Evolutionary conservation across 148 eudicot species (phyloP), one percentile per base, ranked within the genome.

Genomic region (Mesembryanthemum crystallinum): DNA sequence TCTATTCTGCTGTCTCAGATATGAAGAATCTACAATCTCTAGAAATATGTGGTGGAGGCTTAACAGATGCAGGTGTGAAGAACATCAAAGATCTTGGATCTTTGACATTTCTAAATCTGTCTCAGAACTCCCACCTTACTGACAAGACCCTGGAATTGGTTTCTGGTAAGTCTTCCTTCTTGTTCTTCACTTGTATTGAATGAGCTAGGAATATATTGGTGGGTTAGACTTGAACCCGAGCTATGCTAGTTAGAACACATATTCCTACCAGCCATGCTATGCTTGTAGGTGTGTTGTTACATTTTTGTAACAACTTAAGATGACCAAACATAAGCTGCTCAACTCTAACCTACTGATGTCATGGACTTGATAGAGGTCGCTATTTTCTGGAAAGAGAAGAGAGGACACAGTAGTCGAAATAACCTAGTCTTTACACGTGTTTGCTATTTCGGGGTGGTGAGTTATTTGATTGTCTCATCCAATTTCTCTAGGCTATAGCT

Each of bases 21-120:
- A 90, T 94, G 73, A 95, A 92, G 82, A 90, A 88, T 60, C 89
- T 95, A 6, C 88, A 84, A 73, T 92, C 97, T 21, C 85, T 92
- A 76, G 98, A 95, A 88, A 90, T 92, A 25, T 95, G 98, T 47
- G 91, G 97, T 8, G 98, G 98, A 69, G 92, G 97, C 33, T 72
- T 95, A 76, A 92, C 97, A 17, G 98, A 94, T 83, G 88, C 85
- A 60, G 98, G 98, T 64, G 96, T 94, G 71, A 92, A 90, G 83
- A 92, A 92, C 73, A 90, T 94, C 77, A 90, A 92, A 78, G 92
- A 94, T 77, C 91, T 94, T 47, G 58, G 85, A 11, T 89, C 94
- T 23, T 77, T 94, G 76, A 89, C 91, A 3, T 88, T 92, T 72
- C 84, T 94, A 49, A 92, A 95, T 82, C 87, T 92, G 68, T 89